Base-by-base conservation (phyloP, 306 rosid genomes). In the Ormosia semicastrata region DNA sequence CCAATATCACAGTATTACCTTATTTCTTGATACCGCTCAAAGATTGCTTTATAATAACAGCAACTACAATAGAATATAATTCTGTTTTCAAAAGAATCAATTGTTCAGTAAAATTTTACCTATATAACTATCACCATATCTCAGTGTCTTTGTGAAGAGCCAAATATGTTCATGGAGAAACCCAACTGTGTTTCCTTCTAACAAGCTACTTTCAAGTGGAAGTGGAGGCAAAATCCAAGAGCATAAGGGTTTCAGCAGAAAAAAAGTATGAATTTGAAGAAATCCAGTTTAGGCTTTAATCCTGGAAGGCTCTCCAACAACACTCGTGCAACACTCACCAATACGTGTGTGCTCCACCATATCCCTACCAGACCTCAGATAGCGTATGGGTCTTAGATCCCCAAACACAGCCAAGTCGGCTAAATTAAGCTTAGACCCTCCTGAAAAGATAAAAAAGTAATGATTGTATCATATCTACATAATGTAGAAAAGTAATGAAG, bases 261-360 rank as follows among this genome's bases (percentile, higher is more conserved):
- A 24, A 30, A 71, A 52, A 54, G 10, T 69, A 4, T 39, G 47
- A 66, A 60, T 41, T 56, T 30, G 4, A 49, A 53, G 39, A 40
- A 40, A 29, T 71, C 60, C 81, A 33, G 41, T 84, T 82, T 82
- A 91, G 54, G 90, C 88, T 75, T 88, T 87, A 83, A 93, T 83
- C 86, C 92, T 87, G 52, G 94, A 77, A 70, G 97, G 57, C 62
- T 89, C 97, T 62, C 97, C 98, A 36, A 96, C 97, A 43, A 54
- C 83, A 5, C 29, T 83, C 85, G 94, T 39, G 87, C 91, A 95
- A 97, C 99, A 95, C 76, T 92, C 98, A 3, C 99, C 97, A 41
- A 95, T 95, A 24, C 88, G 91, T 13, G 98, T 93, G 86, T 93
- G 89, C 83, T 93, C 94, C 74, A 95, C 97, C 99, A 95, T 95